phyloP scores from a whole-genome alignment of 768 basidiomycete genomes.

The Ephemerocybe angulata region DNA sequence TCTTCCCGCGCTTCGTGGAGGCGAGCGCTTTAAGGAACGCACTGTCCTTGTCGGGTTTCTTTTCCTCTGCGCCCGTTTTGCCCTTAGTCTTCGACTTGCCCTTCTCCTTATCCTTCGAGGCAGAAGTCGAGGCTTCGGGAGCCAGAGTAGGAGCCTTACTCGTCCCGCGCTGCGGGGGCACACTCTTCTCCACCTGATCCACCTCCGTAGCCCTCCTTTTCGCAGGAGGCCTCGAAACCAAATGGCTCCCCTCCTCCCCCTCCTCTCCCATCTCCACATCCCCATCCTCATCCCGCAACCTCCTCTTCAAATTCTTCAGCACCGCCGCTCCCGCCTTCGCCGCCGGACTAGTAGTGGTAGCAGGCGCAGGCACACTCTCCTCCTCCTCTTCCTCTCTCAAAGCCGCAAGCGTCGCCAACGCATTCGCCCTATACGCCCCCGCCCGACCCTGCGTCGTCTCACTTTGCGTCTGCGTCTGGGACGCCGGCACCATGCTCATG shows the following conservation, averaged over 20 bases:
- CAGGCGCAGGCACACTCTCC: constrained; percentile 21
- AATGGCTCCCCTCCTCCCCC: constrained; percentile 8
- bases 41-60: constrained; percentile 62
- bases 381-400: constrained; percentile 64
- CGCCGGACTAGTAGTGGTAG: constrained; percentile 10
- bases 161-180: constrained; percentile 4
- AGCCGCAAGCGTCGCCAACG: constrained; percentile 23
- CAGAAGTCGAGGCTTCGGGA: neutral
- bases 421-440: constrained; percentile 14
- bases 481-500: neutral
- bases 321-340: constrained; percentile 39
- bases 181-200: too few species aligned
- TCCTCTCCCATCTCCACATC: constrained; percentile 36
- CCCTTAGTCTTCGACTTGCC: constrained; percentile 12
- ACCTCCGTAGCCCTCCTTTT: constrained; percentile 46
- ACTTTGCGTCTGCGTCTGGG: constrained; percentile 36
- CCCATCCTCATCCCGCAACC: constrained; percentile 34
- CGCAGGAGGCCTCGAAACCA: constrained; percentile 23
- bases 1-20: constrained; percentile 67
- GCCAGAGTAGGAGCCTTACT: constrained; percentile 24
- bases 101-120: neutral
- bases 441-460: constrained; percentile 12
- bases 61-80: constrained; percentile 32
- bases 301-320: constrained; percentile 27
- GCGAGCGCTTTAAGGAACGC: constrained; percentile 72